These are phyloP conservation scores for Leishmania arabica DNA, from an alignment of 208 protist species.

Conservation along the genomic window DNA sequence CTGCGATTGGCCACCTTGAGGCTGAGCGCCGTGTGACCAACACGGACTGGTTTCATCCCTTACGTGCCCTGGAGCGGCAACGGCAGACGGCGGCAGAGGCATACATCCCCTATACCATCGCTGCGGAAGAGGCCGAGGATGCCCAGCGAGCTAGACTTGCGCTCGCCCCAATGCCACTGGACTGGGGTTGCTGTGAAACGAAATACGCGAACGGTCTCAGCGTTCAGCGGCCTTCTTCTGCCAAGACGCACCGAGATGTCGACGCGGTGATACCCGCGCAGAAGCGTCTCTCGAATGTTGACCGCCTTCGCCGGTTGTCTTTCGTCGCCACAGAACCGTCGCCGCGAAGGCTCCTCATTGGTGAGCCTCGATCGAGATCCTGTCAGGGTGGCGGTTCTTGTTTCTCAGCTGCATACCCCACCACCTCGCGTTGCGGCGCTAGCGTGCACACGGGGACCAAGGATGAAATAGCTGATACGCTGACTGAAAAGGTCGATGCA, in stretches of 20 bases:
- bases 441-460: too few species aligned
- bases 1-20: too few species aligned
- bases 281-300: background rate
- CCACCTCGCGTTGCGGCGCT: background rate
- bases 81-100: constrained; percentile 1
- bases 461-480: background rate
- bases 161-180: background rate
- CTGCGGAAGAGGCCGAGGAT: background rate
- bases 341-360: background rate
- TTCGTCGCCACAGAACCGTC: background rate
- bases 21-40: background rate
- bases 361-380: background rate
- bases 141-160: background rate
- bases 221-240: background rate
- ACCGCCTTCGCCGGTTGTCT: background rate
- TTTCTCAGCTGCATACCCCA: background rate
- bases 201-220: background rate
- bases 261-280: background rate
- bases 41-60: constrained; percentile 7
- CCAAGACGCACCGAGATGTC: too few species aligned
- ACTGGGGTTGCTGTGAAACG: background rate
- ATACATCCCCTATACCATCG: constrained; percentile 13
- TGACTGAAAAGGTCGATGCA: background rate
- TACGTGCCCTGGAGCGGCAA: constrained; percentile 7
- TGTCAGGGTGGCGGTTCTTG: background rate